Conservation (phyloP, 495 filamentous ascomycete species). For the Aspergillus saccharolyticus region DNA sequence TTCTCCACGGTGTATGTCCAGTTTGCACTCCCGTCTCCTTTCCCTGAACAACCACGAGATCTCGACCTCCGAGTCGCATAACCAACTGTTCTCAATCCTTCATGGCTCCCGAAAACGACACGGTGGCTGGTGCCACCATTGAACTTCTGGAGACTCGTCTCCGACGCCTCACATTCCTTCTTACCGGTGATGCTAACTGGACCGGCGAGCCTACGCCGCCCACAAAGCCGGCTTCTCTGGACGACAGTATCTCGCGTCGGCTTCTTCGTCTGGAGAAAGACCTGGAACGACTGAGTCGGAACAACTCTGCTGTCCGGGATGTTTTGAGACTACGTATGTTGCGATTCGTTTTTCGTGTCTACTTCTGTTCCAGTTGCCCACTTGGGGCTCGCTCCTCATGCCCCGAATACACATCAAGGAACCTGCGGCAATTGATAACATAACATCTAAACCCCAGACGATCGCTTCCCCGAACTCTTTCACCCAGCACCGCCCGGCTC, state of each 20-base stretch:
- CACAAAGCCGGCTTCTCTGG: slow-evolving; percentile 32
- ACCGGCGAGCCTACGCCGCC: slow-evolving; percentile 36
- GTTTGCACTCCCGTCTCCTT: slow-evolving; percentile 11
- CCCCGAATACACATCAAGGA: too few relatives aligned
- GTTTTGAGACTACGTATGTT: slow-evolving; percentile 43
- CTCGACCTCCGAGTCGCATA: background rate
- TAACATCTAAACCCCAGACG: slow-evolving; percentile 37
- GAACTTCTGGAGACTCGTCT: slow-evolving; percentile 74
- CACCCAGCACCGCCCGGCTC: slow-evolving; percentile 31
- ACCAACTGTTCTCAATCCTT: background rate
- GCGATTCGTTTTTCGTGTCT: slow-evolving; percentile 9
- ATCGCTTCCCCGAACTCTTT: slow-evolving; percentile 56
- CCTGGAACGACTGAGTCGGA: slow-evolving; percentile 44
- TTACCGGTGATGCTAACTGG: slow-evolving; percentile 56
- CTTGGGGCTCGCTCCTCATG: too few relatives aligned
- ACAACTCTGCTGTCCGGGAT: slow-evolving; percentile 45
- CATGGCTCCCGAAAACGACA: slow-evolving; percentile 37
- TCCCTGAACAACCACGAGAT: background rate
- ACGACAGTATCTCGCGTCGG: slow-evolving; percentile 46
- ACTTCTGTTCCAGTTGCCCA: background rate
- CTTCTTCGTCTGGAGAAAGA: slow-evolving; percentile 61
- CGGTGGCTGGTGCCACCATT: slow-evolving; percentile 53
- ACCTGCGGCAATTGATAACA: too few relatives aligned
- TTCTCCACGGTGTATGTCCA: slow-evolving; percentile 13
- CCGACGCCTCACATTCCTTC: slow-evolving; percentile 64